Percentiles rank a stretch among this genome's conserved stretches.
phyloP scores from a whole-genome alignment of 129 eudicot genomes.

The Smallanthus sonchifolius region DNA sequence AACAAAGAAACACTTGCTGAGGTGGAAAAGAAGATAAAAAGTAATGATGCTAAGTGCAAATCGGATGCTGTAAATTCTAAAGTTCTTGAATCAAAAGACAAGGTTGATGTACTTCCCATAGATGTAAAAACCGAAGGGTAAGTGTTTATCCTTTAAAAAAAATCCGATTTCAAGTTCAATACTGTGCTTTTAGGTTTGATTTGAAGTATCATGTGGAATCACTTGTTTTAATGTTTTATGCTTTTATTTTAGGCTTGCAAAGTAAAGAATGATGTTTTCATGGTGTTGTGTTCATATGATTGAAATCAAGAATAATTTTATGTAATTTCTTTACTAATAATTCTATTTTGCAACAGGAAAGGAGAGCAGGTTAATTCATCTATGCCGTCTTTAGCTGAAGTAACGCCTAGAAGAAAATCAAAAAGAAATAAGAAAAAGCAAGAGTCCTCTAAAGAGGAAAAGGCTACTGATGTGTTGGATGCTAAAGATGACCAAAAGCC shows the following conservation, averaged over 20 bases:
- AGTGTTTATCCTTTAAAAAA: not conserved
- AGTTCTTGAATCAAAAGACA: constrained; percentile 17
- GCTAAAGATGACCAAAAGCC: constrained; percentile 31
- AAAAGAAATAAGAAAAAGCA: constrained; percentile 33
- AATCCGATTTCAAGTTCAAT: not conserved
- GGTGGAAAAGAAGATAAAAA: constrained; percentile 16
- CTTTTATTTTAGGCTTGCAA: not conserved
- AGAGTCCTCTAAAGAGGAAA: constrained; percentile 22
- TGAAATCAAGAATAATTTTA: not conserved
- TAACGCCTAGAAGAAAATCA: constrained; percentile 13
- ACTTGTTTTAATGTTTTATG: not conserved
- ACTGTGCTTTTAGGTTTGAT: not conserved
- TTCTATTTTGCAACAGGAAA: constrained; percentile 16
- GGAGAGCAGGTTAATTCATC: not conserved
- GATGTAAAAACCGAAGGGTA: constrained; percentile 39
- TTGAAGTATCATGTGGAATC: not conserved
- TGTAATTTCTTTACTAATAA: not conserved
- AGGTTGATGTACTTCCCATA: constrained; percentile 17
- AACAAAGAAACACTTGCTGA: constrained; percentile 22
- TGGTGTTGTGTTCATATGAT: not conserved
- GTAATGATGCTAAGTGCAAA: constrained; percentile 13
- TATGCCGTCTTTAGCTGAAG: constrained; percentile 15
- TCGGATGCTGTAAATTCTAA: constrained; percentile 14
- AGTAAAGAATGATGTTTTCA: not conserved
- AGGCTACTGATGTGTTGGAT: constrained; percentile 18